A percentile compares a stretch with the other conserved stretches of the same genome.
Evolutionary conservation across 2,329 filamentous ascomycete genomes (phyloP).

Genomic region (Penicillium sp.): DNA sequence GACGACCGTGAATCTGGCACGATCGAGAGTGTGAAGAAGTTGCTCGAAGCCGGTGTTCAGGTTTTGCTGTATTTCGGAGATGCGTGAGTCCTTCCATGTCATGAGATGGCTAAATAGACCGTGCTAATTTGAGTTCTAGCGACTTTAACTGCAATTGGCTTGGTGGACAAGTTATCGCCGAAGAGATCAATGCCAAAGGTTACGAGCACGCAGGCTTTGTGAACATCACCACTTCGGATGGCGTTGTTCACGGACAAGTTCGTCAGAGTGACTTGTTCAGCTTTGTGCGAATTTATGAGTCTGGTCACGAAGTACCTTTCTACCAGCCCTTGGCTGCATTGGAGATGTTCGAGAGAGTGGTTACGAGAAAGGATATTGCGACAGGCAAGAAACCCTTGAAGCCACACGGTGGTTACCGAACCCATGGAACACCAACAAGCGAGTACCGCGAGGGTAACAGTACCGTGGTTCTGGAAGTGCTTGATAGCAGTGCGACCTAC

Average conservation of each 20-base stretch:
- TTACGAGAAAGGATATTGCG: background rate
- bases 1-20: background rate
- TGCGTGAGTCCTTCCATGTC: background rate
- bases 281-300: constrained; percentile 3
- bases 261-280: constrained; percentile 3
- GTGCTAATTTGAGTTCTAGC: background rate
- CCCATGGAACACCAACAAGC: background rate
- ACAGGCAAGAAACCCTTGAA: background rate
- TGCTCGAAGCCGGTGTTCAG: background rate
- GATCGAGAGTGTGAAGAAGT: background rate
- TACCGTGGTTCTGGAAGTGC: background rate
- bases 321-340: constrained; percentile 1
- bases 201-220: constrained; percentile 1
- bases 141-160: constrained; percentile 6
- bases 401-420: background rate
- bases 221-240: background rate
- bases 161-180: background rate
- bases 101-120: background rate
- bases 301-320: background rate
- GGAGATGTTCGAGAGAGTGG: background rate
- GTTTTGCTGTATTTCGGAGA: constrained; percentile 2
- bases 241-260: constrained; percentile 1
- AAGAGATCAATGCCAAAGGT: constrained; percentile 1
- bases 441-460: constrained; percentile 2
- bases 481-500: background rate